These are phyloP conservation scores for Trichaptum fuscoviolaceum DNA, from an alignment of 768 basidiomycete genomes.

Conservation along the genomic window DNA sequence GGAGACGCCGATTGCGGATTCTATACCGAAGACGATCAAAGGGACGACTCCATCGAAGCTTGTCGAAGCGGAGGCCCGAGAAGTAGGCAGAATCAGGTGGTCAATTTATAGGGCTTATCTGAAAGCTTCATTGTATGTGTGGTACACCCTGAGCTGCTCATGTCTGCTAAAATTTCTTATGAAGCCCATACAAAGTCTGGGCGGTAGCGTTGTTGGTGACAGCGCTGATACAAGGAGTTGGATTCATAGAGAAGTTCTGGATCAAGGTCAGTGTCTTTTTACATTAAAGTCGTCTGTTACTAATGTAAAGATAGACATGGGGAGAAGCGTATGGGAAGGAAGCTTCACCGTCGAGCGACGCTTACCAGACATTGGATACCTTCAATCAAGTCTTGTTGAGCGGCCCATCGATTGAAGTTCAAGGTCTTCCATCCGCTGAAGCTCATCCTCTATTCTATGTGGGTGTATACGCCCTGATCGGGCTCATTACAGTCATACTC, in stretches of 20 bases:
- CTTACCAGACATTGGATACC: constrained; percentile 7
- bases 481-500: constrained; percentile 42
- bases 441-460: constrained; percentile 70
- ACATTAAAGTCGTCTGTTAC: not conserved
- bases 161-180: not conserved
- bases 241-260: constrained; percentile 23
- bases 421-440: constrained; percentile 30
- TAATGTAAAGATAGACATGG: not conserved
- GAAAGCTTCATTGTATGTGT: constrained; percentile 11
- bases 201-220: constrained; percentile 10
- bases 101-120: constrained; percentile 29
- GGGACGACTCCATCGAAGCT: constrained; percentile 17
- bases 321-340: not conserved
- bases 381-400: not conserved
- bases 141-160: not conserved
- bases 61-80: constrained; percentile 28
- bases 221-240: constrained; percentile 9
- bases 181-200: constrained; percentile 16
- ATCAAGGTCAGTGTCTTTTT: constrained; percentile 27
- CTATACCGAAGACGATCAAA: not conserved
- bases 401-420: not conserved
- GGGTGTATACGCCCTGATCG: constrained; percentile 59
- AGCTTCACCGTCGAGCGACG: not conserved
- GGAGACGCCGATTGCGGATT: not conserved
- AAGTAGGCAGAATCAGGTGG: constrained; percentile 31